These are phyloP conservation scores for Calendula officinalis DNA, from an alignment of 129 eudicot species.

Conservation along the genomic window DNA sequence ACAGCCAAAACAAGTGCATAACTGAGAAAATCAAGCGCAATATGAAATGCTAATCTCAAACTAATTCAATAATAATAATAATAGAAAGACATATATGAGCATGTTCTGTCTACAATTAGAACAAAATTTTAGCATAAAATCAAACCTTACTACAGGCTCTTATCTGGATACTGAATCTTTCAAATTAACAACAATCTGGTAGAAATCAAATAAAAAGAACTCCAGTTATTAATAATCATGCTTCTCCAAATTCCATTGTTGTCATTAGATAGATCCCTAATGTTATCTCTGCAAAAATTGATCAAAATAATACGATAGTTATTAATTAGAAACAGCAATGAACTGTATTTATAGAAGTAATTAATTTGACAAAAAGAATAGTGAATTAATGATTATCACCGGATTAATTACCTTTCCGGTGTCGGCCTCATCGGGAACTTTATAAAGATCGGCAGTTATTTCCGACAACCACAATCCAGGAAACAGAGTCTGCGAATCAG, in stretches of 20 bases:
- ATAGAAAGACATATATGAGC: conserved; percentile 19
- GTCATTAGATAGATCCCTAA: conserved; percentile 20
- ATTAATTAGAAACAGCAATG: neutral
- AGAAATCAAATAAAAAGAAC: conserved; percentile 3
- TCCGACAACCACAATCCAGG: conserved; percentile 79
- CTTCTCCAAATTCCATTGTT: conserved; percentile 22
- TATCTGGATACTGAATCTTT: conserved; percentile 20
- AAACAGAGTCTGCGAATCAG: conserved; percentile 44
- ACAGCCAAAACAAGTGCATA: too few relatives aligned
- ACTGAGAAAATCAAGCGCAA: too few relatives aligned
- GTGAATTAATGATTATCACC: too few relatives aligned
- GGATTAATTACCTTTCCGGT: conserved; percentile 33
- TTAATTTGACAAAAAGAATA: too few relatives aligned
- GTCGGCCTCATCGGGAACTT: conserved; percentile 52
- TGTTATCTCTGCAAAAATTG: conserved; percentile 37
- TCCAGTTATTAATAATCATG: conserved; percentile 12
- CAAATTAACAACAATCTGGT: conserved; percentile 5
- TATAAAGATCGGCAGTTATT: conserved; percentile 67
- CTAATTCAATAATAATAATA: too few relatives aligned
- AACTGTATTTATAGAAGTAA: too few relatives aligned
- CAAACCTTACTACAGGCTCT: conserved; percentile 29
- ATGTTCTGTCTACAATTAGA: conserved; percentile 20
- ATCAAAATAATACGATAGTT: neutral
- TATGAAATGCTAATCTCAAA: too few relatives aligned
- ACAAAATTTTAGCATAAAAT: conserved; percentile 32